These are phyloP conservation scores for Hirschioporus abietinus DNA, from an alignment of 768 basidiomycete genomes.

Conservation along the genomic window DNA sequence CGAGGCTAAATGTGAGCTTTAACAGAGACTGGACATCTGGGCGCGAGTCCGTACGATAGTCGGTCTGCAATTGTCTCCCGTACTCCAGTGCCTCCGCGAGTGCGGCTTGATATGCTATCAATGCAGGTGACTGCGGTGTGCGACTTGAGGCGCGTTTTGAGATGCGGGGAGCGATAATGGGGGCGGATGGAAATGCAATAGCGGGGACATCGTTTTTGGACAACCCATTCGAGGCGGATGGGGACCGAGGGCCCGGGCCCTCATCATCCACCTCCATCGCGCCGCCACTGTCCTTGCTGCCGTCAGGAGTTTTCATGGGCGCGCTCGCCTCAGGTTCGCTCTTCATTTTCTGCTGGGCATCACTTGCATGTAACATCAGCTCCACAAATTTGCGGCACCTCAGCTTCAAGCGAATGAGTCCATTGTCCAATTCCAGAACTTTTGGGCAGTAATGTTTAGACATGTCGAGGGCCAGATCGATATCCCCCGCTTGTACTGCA, in stretches of 20 bases:
- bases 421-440: constrained; percentile 62
- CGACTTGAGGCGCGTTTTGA: constrained; percentile 14
- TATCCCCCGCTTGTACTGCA: constrained; percentile 61
- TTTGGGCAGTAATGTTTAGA: constrained; percentile 52
- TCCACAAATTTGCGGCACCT: constrained; percentile 85
- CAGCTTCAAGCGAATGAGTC: constrained; percentile 74
- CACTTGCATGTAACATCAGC: constrained; percentile 65
- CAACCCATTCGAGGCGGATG: constrained; percentile 10
- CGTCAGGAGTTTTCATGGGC: constrained; percentile 15
- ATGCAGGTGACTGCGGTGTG: constrained; percentile 14
- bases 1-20: constrained; percentile 70
- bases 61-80: constrained; percentile 63
- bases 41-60: constrained; percentile 60
- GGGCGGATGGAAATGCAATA: constrained; percentile 18
- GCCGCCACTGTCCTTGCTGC: constrained; percentile 20
- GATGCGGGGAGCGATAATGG: constrained; percentile 1
- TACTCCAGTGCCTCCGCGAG: constrained; percentile 66
- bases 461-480: constrained; percentile 60
- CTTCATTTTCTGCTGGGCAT: constrained; percentile 59
- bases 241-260: constrained; percentile 26
- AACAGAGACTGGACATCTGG: constrained; percentile 61
- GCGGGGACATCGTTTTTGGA: constrained; percentile 18
- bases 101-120: constrained; percentile 45
- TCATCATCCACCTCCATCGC: constrained; percentile 59
- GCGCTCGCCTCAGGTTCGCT: constrained; percentile 17